phyloP scores from a whole-genome alignment of 208 protist species.

The Acanthamoeba castellanii region DNA sequence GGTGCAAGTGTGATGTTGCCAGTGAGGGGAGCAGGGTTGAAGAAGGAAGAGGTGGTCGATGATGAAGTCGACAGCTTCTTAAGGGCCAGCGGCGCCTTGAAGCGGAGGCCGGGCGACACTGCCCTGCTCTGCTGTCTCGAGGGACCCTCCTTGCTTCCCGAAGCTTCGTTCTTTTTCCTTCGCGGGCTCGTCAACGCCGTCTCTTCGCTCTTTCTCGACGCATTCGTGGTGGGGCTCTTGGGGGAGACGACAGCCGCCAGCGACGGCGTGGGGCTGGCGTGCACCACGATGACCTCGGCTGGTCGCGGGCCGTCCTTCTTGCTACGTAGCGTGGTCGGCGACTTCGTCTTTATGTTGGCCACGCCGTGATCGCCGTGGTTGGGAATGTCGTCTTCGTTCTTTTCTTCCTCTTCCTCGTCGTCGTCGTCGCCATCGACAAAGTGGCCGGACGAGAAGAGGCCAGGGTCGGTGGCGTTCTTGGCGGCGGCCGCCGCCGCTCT shows the following conservation, averaged over 20 bases:
- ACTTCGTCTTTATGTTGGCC: background rate
- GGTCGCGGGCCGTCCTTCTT: background rate
- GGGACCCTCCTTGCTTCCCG: background rate
- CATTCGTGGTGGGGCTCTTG: background rate
- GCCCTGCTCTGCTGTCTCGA: background rate
- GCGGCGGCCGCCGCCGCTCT: background rate
- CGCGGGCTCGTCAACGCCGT: background rate
- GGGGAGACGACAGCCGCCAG: background rate
- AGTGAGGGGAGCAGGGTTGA: constrained; percentile 33
- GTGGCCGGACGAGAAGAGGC: constrained; percentile 35
- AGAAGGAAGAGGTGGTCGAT: background rate
- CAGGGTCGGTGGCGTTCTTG: background rate
- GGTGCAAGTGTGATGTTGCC: background rate
- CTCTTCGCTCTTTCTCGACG: background rate
- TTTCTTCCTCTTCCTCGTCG: background rate
- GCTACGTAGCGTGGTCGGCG: background rate
- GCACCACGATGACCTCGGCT: background rate
- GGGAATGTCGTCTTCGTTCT: background rate
- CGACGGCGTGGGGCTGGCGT: background rate
- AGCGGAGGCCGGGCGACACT: background rate
- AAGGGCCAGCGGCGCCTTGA: constrained; percentile 37
- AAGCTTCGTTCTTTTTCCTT: background rate
- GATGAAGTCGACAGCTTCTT: background rate
- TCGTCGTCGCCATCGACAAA: background rate
- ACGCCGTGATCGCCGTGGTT: background rate